Conservation (phyloP, 2,329 filamentous ascomycete genomes). For the Sporothrix pseudoabietina region DNA sequence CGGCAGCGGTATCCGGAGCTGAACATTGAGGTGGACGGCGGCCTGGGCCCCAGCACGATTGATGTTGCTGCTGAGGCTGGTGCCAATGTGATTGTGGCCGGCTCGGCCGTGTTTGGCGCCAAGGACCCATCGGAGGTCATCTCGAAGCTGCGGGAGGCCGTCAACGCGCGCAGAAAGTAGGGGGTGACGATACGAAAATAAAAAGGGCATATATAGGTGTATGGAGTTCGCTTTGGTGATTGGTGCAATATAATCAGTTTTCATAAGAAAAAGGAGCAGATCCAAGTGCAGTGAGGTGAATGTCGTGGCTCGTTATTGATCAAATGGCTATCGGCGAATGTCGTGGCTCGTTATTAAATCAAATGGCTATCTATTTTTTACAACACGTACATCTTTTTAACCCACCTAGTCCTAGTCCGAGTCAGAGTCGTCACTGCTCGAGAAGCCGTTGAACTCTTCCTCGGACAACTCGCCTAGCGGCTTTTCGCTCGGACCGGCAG, state of each 20-base stretch:
- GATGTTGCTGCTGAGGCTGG: slow-evolving; percentile 93
- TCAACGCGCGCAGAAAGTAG: slow-evolving; percentile 61
- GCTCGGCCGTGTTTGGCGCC: slow-evolving; percentile 92
- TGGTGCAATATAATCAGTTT: background rate
- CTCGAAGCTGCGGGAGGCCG: slow-evolving; percentile 72
- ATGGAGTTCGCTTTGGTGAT: background rate
- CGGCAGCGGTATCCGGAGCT: slow-evolving; percentile 83
- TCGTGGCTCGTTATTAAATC: slow-evolving; percentile 11
- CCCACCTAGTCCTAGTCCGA: slow-evolving; percentile 36
- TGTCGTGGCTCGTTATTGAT: slow-evolving; percentile 24
- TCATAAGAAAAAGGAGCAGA: background rate
- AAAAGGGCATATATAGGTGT: background rate
- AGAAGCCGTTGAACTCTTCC: slow-evolving; percentile 62
- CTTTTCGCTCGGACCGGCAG: slow-evolving; percentile 38
- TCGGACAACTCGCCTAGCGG: slow-evolving; percentile 51
- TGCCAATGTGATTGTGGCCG: slow-evolving; percentile 96
- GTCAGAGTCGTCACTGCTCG: slow-evolving; percentile 47
- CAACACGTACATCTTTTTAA: background rate
- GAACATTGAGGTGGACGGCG: slow-evolving; percentile 95
- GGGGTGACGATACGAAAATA: slow-evolving; percentile 13
- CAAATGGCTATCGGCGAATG: background rate
- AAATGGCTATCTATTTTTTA: slow-evolving; percentile 11
- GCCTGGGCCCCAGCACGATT: slow-evolving; percentile 83
- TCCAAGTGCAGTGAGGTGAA: background rate
- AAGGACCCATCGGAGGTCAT: slow-evolving; percentile 88